A percentile compares a stretch with the other conserved stretches of the same genome.
phyloP scores from a whole-genome alignment of 352 stramenopile species.

The Pythium dissimile region DNA sequence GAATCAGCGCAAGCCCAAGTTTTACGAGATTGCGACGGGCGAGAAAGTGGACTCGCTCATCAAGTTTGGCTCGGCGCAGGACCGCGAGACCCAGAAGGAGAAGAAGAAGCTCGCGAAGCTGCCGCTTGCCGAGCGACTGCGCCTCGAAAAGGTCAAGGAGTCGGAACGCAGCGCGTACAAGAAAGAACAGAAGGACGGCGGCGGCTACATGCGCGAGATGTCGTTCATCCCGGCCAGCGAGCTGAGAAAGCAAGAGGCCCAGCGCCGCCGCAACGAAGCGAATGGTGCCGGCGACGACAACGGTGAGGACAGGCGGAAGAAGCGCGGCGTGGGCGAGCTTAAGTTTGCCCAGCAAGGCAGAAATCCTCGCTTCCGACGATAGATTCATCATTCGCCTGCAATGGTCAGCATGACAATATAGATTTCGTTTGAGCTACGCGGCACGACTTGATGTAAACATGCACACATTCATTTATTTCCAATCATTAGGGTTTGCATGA shows the following conservation, averaged over 20 bases:
- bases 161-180: conserved; percentile 80
- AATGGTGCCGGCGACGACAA: conserved; percentile 15
- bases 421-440: no score
- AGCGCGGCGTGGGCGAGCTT: conserved; percentile 73
- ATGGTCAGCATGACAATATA: background rate
- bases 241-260: conserved; percentile 42
- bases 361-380: conserved; percentile 58
- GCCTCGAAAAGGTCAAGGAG: conserved; percentile 68
- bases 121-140: conserved; percentile 72
- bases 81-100: conserved; percentile 66
- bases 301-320: conserved; percentile 48
- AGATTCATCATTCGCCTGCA: conserved; percentile 5
- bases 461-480: conserved; percentile 1
- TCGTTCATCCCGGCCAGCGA: conserved; percentile 72
- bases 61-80: conserved; percentile 61
- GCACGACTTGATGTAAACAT: no score
- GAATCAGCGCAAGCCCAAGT: conserved; percentile 67
- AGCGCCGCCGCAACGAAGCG: conserved; percentile 9
- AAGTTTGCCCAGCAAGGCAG: conserved; percentile 49
- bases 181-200: conserved; percentile 69
- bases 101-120: conserved; percentile 79
- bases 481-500: no score
- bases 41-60: conserved; percentile 83
- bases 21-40: conserved; percentile 83
- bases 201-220: conserved; percentile 83